Conservation (phyloP, 805 yeast species). For the Spathaspora girioi region DNA sequence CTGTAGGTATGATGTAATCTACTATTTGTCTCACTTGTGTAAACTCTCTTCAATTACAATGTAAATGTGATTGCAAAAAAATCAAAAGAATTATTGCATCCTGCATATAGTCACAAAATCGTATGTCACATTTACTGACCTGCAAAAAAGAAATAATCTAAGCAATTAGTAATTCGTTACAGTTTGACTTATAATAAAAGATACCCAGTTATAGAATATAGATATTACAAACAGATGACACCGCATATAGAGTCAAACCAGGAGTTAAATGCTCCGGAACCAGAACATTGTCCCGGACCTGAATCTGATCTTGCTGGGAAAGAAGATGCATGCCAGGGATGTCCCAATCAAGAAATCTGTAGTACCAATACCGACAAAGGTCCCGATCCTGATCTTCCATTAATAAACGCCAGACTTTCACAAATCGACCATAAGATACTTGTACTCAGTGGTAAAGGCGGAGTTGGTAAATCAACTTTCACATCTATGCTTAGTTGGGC, state of each 20-base stretch:
- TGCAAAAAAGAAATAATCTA: neutral
- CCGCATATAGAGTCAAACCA: constrained; percentile 19
- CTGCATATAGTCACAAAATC: neutral
- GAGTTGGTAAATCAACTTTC: constrained; percentile 97
- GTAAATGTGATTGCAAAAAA: neutral
- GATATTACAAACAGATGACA: constrained; percentile 14
- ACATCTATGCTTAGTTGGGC: constrained; percentile 98
- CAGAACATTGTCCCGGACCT: constrained; percentile 99
- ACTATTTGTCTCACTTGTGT: too few relatives aligned
- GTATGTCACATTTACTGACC: neutral
- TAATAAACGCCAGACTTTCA: constrained; percentile 64
- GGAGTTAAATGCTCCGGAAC: constrained; percentile 62
- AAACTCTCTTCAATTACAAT: too few relatives aligned
- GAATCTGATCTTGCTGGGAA: constrained; percentile 92
- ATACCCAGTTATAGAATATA: neutral
- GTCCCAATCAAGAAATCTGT: constrained; percentile 91
- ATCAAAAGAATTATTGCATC: neutral
- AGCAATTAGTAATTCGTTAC: neutral
- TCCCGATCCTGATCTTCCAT: constrained; percentile 89
- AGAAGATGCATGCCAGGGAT: constrained; percentile 90
- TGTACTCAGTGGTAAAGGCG: constrained; percentile 83
- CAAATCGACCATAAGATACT: constrained; percentile 73
- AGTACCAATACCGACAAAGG: constrained; percentile 81
- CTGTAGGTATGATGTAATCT: too few relatives aligned
- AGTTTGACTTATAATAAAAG: neutral